These are phyloP conservation scores for Erysimum cheiri DNA, from an alignment of 441 rosid genomes.

Conservation along the genomic window DNA sequence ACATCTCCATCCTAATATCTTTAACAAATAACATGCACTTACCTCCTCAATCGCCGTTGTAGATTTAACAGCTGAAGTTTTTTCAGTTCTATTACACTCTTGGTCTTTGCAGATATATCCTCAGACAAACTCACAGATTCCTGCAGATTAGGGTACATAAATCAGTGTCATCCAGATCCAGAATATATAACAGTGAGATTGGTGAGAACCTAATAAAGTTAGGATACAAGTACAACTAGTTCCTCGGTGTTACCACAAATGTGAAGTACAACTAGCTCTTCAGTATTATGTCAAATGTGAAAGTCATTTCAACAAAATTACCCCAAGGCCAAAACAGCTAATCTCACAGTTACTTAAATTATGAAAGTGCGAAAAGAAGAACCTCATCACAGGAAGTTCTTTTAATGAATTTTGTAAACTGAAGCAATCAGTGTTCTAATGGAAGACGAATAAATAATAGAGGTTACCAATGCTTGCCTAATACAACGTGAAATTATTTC, in stretches of 20 bases:
- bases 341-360: neutral
- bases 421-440: neutral
- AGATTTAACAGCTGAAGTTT: constrained; percentile 86
- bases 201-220: neutral
- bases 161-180: constrained; percentile 10
- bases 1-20: constrained; percentile 7
- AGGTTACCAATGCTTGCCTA: constrained; percentile 10
- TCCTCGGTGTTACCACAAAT: neutral
- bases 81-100: constrained; percentile 93
- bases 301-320: constrained; percentile 2
- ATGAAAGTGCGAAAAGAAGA: neutral
- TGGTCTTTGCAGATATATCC: constrained; percentile 90
- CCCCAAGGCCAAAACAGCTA: neutral
- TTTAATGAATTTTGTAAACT: neutral
- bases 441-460: constrained; percentile 13
- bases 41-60: constrained; percentile 88
- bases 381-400: neutral
- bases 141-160: constrained; percentile 46
- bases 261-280: neutral
- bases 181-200: constrained; percentile 16
- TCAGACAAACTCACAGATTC: constrained; percentile 86
- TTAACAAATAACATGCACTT: constrained; percentile 24
- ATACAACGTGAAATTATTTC: constrained; percentile 1
- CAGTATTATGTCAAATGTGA: constrained; percentile 18
- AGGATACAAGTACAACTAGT: constrained; percentile 7